Conservation (phyloP, 2,329 filamentous ascomycete species). For the Apiospora malaysiana region DNA sequence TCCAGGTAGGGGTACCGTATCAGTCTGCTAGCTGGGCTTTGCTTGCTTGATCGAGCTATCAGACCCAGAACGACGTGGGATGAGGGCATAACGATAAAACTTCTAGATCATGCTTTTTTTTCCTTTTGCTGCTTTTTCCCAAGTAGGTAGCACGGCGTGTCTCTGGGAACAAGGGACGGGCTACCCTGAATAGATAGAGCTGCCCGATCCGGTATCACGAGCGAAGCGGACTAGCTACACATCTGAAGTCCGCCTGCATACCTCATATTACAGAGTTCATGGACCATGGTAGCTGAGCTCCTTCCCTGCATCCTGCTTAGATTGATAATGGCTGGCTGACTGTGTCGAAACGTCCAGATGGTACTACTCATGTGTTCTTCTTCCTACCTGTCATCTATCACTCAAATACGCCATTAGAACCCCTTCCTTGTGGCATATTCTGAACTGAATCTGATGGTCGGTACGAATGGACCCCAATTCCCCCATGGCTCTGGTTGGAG, state of each 20-base stretch:
- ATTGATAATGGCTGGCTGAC: slow-evolving; percentile 18
- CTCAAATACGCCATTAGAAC: neutral
- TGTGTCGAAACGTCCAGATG: neutral
- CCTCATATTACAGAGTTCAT: neutral
- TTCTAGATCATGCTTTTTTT: too few relatives aligned
- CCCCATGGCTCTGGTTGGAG: slow-evolving; percentile 1
- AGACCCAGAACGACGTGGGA: neutral
- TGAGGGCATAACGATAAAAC: too few relatives aligned
- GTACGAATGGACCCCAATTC: slow-evolving; percentile 1
- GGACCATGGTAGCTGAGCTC: neutral
- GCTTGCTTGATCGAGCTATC: neutral
- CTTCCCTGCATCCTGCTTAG: neutral
- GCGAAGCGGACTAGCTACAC: slow-evolving; percentile 3
- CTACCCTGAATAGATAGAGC: neutral
- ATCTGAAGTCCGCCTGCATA: neutral
- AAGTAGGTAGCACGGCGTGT: neutral
- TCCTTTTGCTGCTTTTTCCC: neutral
- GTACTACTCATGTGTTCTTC: neutral
- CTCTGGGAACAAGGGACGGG: neutral
- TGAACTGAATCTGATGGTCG: slow-evolving; percentile 2
- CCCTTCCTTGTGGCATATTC: neutral
- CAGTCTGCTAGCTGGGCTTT: neutral
- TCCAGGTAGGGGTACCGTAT: neutral
- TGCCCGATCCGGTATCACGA: slow-evolving; percentile 16
- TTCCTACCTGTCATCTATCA: neutral